Evolutionary conservation across 441 rosid genomes (phyloP).

Genomic region (Jatropha multifida): DNA sequence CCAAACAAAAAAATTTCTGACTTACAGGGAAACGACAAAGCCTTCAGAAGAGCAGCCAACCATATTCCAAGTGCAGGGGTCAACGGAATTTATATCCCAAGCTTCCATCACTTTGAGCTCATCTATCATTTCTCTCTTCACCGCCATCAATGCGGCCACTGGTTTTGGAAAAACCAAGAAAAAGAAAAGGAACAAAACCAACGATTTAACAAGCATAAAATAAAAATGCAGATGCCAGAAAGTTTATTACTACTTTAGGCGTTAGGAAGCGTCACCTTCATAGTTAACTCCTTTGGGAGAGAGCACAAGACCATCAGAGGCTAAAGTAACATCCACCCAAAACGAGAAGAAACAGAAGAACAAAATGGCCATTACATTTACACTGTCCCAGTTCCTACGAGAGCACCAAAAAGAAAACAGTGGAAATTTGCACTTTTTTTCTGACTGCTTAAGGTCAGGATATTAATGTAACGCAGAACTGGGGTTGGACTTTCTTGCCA

Average conservation of each 20-base stretch:
- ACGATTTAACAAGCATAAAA: neutral
- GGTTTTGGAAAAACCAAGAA: neutral
- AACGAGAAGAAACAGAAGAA: constrained; percentile 29
- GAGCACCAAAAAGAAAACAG: neutral
- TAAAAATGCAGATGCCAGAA: neutral
- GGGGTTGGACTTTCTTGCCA: constrained; percentile 3
- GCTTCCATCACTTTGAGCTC: constrained; percentile 56
- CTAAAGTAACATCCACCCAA: constrained; percentile 34
- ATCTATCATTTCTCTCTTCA: constrained; percentile 80
- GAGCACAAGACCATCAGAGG: constrained; percentile 66
- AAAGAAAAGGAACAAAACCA: neutral
- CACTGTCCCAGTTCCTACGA: constrained; percentile 11
- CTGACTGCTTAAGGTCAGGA: neutral
- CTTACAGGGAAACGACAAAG: constrained; percentile 77
- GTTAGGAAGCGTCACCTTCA: constrained; percentile 48
- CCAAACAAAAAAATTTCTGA: constrained; percentile 9
- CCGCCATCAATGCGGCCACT: constrained; percentile 91
- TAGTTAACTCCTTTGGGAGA: constrained; percentile 94
- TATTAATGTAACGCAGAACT: neutral
- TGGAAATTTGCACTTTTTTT: neutral
- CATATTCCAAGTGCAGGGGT: constrained; percentile 98
- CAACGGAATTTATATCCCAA: constrained; percentile 97
- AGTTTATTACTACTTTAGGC: neutral
- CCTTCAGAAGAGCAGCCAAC: constrained; percentile 85
- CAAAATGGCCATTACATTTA: constrained; percentile 11